phyloP scores from a whole-genome alignment of 306 rosid genomes.

The Casuarina cunninghamiana region DNA sequence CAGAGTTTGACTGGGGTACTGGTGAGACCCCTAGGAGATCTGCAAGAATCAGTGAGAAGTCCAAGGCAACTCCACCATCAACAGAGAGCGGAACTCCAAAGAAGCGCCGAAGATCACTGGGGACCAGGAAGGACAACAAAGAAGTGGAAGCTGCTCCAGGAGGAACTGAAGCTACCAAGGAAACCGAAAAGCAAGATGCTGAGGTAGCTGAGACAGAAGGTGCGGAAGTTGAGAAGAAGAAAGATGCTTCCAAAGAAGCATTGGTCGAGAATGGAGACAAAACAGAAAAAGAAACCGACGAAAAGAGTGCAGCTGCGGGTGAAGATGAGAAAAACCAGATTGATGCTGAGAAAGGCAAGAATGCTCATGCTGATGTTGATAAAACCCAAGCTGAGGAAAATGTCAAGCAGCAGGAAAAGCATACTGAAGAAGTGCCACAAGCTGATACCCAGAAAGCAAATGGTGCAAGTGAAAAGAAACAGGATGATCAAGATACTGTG shows the following conservation, averaged over 20 bases:
- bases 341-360: slow-evolving; percentile 36
- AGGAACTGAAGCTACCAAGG: slow-evolving; percentile 35
- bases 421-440: slow-evolving; percentile 27
- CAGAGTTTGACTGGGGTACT: slow-evolving; percentile 89
- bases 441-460: slow-evolving; percentile 34
- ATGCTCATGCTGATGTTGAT: slow-evolving; percentile 13
- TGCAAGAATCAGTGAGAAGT: slow-evolving; percentile 79
- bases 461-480: slow-evolving; percentile 33
- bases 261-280: slow-evolving; percentile 42
- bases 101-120: slow-evolving; percentile 72
- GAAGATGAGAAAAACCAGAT: slow-evolving; percentile 9
- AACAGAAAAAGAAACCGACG: slow-evolving; percentile 20
- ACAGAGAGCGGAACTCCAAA: slow-evolving; percentile 52
- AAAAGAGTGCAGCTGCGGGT: slow-evolving; percentile 22
- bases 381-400: slow-evolving; percentile 32
- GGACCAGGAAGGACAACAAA: slow-evolving; percentile 57
- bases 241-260: slow-evolving; percentile 21
- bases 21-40: slow-evolving; percentile 95
- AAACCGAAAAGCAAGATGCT: slow-evolving; percentile 29
- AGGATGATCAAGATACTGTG: slow-evolving; percentile 22
- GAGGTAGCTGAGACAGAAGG: slow-evolving; percentile 16
- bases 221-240: slow-evolving; percentile 8
- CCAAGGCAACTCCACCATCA: slow-evolving; percentile 58
- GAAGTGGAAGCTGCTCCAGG: slow-evolving; percentile 47
- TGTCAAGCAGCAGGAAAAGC: slow-evolving; percentile 30